Evolutionary conservation across 2,329 filamentous ascomycete genomes (phyloP).

Genomic region (Penicillium digitatum): DNA sequence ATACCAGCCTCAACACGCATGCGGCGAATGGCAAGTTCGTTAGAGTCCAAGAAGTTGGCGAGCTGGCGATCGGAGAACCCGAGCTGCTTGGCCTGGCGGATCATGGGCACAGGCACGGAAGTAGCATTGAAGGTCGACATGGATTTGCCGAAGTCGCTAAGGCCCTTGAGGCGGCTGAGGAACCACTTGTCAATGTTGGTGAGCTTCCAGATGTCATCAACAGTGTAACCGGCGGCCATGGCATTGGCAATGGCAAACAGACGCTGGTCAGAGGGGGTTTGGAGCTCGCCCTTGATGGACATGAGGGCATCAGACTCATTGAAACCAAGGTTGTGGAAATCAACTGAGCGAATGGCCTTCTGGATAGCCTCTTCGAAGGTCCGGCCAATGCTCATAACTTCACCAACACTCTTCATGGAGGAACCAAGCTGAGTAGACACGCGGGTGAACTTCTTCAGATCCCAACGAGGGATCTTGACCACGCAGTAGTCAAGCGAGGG

Average conservation of each 20-base stretch:
- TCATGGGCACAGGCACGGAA: slow-evolving; percentile 58
- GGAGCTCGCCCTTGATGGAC: slow-evolving; percentile 92
- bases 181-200: slow-evolving; percentile 99
- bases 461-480: slow-evolving; percentile 98
- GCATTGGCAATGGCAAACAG: slow-evolving; percentile 97
- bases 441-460: slow-evolving; percentile 96
- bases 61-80: slow-evolving; percentile 93
- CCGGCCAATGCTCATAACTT: slow-evolving; percentile 96
- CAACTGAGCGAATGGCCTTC: slow-evolving; percentile 92
- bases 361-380: slow-evolving; percentile 98
- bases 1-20: slow-evolving; percentile 82
- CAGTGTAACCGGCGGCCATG: slow-evolving; percentile 88
- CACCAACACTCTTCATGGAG: slow-evolving; percentile 99
- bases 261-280: slow-evolving; percentile 95
- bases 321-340: slow-evolving; percentile 93
- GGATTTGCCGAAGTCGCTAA: slow-evolving; percentile 81
- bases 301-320: slow-evolving; percentile 87
- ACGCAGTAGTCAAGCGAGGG: slow-evolving; percentile 97
- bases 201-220: slow-evolving; percentile 96
- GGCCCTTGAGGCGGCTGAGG: slow-evolving; percentile 80
- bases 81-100: slow-evolving; percentile 84
- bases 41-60: slow-evolving; percentile 90
- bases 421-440: slow-evolving; percentile 94
- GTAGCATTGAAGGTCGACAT: slow-evolving; percentile 69
- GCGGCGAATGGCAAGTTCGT: slow-evolving; percentile 82